Base-by-base conservation (phyloP, 2,329 filamentous ascomycete species). In the Rachicladosporium sp. region DNA sequence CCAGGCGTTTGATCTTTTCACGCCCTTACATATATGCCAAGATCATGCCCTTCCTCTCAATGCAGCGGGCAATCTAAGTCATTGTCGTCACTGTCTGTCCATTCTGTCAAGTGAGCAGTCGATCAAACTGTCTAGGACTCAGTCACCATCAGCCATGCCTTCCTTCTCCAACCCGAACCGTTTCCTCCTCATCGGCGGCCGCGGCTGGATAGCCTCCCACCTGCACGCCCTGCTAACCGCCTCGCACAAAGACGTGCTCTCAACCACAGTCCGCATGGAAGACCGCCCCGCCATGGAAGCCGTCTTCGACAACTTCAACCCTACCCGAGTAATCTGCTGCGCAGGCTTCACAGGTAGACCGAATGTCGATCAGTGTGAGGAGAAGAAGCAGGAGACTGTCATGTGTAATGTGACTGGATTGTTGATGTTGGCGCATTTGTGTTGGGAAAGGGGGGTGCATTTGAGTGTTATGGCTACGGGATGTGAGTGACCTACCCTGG, bases 291-390 rank as follows among this genome's bases (percentile, higher is more conserved):
- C 63, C 39, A 76, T 80, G 41, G 56, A 71, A 38, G 62, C 65
- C 34, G 70, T 74, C 54, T 66, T 82, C 19, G 67, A 75, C 36
- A 64, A 63, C 37, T 61, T 77, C 56, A 71, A 73, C 58, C 78
- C 78, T 13, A 80, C 76, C 3, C 76, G 80, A 52, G 76, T 81
- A 41, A 61, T 82, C 37, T 80, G 80, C 58, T 74, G 71, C 44
- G 78, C 78, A 35, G 78, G 77, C 44, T 75, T 70, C 54, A 81
- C 76, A 3, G 78, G 78, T 36, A 68, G 75, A 15, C 77, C 77
- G 46, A 82, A 81, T 47, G 76, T 81, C 55, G 78, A 81, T 60
- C 80, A 76, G 76, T 81, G 78, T 51, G 78, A 82, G 62, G 74
- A 78, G 53, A 71, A 82, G 64, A 78, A 74, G 61, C 71, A 78